phyloP scores from a whole-genome alignment of 768 basidiomycete species.

The Xerocomellus chrysenteron region DNA sequence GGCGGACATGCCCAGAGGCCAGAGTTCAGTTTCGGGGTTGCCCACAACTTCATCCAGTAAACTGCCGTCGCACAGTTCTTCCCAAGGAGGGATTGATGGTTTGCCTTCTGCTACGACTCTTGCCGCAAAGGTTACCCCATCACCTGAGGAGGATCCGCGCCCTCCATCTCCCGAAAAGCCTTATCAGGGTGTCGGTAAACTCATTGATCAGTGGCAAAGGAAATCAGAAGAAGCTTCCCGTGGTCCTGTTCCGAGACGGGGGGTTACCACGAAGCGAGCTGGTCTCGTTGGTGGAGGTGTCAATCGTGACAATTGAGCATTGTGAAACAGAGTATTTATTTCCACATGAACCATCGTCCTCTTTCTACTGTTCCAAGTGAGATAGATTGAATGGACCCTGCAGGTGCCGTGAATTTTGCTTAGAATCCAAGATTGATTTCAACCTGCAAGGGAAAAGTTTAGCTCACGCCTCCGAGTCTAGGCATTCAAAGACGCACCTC shows the following conservation, averaged over 20 bases:
- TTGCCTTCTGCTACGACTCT: conserved; percentile 15
- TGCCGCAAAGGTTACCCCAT: conserved; percentile 7
- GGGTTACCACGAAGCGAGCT: conserved; percentile 41
- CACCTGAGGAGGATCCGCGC: conserved; percentile 33
- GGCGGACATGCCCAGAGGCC: conserved; percentile 12
- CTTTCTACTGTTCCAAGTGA: conserved; percentile 10
- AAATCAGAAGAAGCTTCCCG: conserved; percentile 60
- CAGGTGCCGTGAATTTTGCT: neutral
- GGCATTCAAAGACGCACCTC: conserved; percentile 1
- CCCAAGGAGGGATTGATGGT: conserved; percentile 26
- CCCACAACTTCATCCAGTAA: conserved; percentile 24
- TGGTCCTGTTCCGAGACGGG: conserved; percentile 38
- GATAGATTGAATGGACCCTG: neutral
- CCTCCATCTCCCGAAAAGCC: conserved; percentile 74
- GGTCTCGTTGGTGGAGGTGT: conserved; percentile 27
- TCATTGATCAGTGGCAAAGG: conserved; percentile 88
- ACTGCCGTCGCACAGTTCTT: conserved; percentile 12
- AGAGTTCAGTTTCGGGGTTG: conserved; percentile 21
- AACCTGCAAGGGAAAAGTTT: conserved; percentile 1
- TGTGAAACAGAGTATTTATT: conserved; percentile 14
- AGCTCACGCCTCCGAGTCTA: neutral
- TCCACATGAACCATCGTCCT: neutral
- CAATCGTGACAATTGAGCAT: conserved; percentile 21
- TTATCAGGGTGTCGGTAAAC: conserved; percentile 78
- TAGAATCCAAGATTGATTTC: conserved; percentile 8